A percentile compares a stretch with the other conserved stretches of the same genome.
phyloP scores from a whole-genome alignment of 2,329 filamentous ascomycete species.

The Lomentospora prolificans region DNA sequence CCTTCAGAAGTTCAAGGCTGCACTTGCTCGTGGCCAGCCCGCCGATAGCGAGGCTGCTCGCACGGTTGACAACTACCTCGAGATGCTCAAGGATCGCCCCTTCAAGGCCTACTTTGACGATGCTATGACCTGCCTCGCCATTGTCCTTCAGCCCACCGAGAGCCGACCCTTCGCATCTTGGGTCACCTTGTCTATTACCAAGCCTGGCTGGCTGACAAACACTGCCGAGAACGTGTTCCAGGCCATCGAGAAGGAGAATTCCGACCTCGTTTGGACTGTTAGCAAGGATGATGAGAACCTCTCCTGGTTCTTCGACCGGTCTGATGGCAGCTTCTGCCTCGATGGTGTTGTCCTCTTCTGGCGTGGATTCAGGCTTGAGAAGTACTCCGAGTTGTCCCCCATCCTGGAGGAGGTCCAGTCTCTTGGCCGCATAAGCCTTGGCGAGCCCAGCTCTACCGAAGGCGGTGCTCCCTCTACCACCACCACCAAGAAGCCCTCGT shows the following conservation, averaged over 20 bases:
- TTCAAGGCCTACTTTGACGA: slow-evolving; percentile 96
- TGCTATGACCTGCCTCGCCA: slow-evolving; percentile 81
- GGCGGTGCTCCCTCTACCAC: slow-evolving; percentile 22
- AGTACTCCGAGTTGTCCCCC: slow-evolving; percentile 68
- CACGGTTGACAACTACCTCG: slow-evolving; percentile 78
- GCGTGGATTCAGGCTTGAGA: slow-evolving; percentile 66
- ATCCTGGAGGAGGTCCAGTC: slow-evolving; percentile 79
- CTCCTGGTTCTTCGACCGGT: slow-evolving; percentile 97
- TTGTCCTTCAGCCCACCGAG: slow-evolving; percentile 67
- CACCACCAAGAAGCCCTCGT: slow-evolving; percentile 37
- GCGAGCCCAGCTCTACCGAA: slow-evolving; percentile 59
- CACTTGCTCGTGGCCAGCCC: slow-evolving; percentile 71
- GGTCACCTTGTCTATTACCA: slow-evolving; percentile 85
- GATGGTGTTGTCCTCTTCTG: slow-evolving; percentile 91
- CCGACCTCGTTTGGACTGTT: slow-evolving; percentile 91
- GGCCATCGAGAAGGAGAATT: slow-evolving; percentile 86
- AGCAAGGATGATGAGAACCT: slow-evolving; percentile 93
- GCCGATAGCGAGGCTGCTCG: slow-evolving; percentile 60
- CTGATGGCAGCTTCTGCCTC: slow-evolving; percentile 79
- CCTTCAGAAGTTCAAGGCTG: slow-evolving; percentile 66
- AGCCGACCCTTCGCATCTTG: slow-evolving; percentile 67
- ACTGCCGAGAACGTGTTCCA: slow-evolving; percentile 92
- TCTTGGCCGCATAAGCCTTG: slow-evolving; percentile 77
- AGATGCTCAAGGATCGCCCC: slow-evolving; percentile 62
- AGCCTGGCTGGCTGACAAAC: slow-evolving; percentile 88